Base-by-base conservation (phyloP, 805 yeast genomes). In the Metschnikowia kofuensis region DNA sequence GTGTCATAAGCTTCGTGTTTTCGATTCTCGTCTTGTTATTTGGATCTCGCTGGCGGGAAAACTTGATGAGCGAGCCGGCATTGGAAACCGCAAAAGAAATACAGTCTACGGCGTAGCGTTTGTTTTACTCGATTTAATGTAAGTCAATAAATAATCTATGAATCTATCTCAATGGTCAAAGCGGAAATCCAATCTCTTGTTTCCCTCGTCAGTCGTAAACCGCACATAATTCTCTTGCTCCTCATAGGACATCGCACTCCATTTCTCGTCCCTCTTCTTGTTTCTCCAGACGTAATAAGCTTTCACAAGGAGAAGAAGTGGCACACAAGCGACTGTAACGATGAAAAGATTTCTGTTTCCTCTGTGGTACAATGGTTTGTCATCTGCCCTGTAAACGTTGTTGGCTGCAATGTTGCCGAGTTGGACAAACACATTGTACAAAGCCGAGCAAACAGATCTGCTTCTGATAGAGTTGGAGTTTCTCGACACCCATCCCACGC, bases 361-460 rank as follows among this genome's bases (percentile, higher is more conserved):
- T 21, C 76, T 64, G 37, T 73, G 73, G 59, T 86, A 86, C 32
- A 73, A 58, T 1, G 91, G 91, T 38, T 67, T 68, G 59, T 85
- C 91, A 38, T 73, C 76, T 1, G 62, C 60, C 42, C 83, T 64
- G 63, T 85, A 85, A 7, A 85, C 73, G 56, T 84, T 79, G 7
- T 82, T 68, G 2, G 81, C 67, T 9, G 78, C 67, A 42, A 85
- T 80, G 15, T 70, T 63, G 1, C 82, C 85, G 0, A 80, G 69
- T 59, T 85, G 90, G 0, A 79, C 80, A 61, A 74, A 77, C 73
- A 84, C 82, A 57, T 84, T 85, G 59, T 79, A 83, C 41, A 85
- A 49, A 0, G 89, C 82, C 0, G 88, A 80, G 12, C 85, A 75
- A 5, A 85, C 82, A 0, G 89, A 79, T 55, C 91, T 69, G 2